Conservation (phyloP, 2,329 filamentous ascomycete species). For the Knufia fluminis region DNA sequence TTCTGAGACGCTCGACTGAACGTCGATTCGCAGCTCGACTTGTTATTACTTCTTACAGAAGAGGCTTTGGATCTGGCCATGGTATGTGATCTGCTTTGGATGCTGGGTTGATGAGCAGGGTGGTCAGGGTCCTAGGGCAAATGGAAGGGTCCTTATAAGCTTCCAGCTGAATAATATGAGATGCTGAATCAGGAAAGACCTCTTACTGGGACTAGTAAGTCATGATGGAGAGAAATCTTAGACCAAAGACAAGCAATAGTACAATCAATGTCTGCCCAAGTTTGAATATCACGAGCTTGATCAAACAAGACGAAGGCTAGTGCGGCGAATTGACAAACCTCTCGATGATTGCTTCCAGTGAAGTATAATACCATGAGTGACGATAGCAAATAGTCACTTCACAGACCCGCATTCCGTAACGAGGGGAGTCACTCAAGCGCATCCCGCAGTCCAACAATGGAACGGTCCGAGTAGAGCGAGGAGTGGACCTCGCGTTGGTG, state of each 20-base stretch:
- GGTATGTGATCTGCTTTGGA: not conserved
- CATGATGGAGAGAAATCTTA: not conserved
- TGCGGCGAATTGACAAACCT: constrained; percentile 1
- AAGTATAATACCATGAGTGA: not conserved
- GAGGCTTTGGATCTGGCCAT: constrained; percentile 6
- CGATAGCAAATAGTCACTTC: not conserved
- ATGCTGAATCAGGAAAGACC: not conserved
- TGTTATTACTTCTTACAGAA: constrained; percentile 15
- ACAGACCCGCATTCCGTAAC: not conserved
- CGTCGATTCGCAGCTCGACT: constrained; percentile 11
- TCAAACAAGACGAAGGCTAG: not conserved
- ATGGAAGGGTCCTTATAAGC: constrained; percentile 4
- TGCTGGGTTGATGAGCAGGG: not conserved
- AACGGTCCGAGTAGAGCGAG: constrained; percentile 5
- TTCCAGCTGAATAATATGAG: not conserved
- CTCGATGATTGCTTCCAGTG: not conserved
- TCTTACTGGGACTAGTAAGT: not conserved
- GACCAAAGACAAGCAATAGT: not conserved
- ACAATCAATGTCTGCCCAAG: not conserved
- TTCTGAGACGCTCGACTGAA: constrained; percentile 13
- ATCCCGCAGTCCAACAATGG: not conserved
- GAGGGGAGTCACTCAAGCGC: not conserved
- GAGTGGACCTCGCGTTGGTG: not conserved
- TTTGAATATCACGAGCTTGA: not conserved
- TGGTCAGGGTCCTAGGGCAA: not conserved